Evolutionary conservation across 2,329 filamentous ascomycete species (phyloP), one percentile per base, ranked within the genome.

Genomic region (Pyricularia sp.): DNA sequence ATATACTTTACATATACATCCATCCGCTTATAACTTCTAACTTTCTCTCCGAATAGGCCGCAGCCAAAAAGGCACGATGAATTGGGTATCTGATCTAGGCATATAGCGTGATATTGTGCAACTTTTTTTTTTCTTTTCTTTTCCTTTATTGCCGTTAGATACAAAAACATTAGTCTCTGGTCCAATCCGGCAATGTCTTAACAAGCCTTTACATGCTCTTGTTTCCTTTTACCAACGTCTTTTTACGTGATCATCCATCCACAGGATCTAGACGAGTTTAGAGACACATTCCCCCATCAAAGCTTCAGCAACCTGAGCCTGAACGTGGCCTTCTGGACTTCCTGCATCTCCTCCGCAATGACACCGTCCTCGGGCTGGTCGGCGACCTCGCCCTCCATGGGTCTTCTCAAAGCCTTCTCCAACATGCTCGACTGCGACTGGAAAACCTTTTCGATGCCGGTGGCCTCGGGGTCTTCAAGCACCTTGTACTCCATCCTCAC

Each of bases 401-500:
- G 89, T 71, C 91, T 83, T 67, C 91, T 83, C 69, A 96, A 76
- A 26, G 87, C 87, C 79, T 91, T 94, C 74, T 89, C 87, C 72
- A 96, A 90, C 40, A 83, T 78, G 60, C 80, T 75, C 26, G 83
- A 77, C 72, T 96, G 90, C 49, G 83, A 83, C 68, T 84, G 80
- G 72, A 96, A 91, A 2, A 87, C 87, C 65, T 82, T 80, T 65
- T 82, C 84, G 28, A 96, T 75, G 5, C 90, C 91, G 66, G 93
- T 82, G 60, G 85, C 82, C 2, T 94, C 89, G 0, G 90, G 89
- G 72, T 96, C 92, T 8, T 85, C 82, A 62, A 96, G 78, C 5
- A 97, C 86, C 66, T 82, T 82, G 78, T 96, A 97, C 75, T 96
- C 90, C 90, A 99, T 96, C 78, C 89, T 90, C 68, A 99, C 88